phyloP scores from a whole-genome alignment of 768 basidiomycete species.

The Tricholoma sp. region DNA sequence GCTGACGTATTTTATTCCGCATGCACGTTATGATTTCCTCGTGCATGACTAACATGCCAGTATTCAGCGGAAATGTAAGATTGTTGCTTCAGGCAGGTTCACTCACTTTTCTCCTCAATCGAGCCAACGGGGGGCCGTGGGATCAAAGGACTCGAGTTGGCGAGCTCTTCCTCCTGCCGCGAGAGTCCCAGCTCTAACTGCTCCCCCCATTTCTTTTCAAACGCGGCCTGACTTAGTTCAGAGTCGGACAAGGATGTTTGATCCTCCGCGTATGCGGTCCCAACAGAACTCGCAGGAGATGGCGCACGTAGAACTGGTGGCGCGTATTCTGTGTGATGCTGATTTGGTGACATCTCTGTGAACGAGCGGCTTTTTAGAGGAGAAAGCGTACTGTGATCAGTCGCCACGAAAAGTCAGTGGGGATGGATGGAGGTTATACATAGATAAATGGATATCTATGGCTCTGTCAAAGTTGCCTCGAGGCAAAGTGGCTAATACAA shows the following conservation, averaged over 20 bases:
- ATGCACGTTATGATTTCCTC: conserved; percentile 34
- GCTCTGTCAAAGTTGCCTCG: background rate
- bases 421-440: background rate
- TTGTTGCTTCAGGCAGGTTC: background rate
- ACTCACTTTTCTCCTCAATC: conserved; percentile 29
- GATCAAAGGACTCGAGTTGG: conserved; percentile 35
- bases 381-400: background rate
- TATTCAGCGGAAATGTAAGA: background rate
- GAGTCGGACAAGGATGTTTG: conserved; percentile 41
- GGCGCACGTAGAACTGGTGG: conserved; percentile 42
- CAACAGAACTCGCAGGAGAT: conserved; percentile 50
- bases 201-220: conserved; percentile 40
- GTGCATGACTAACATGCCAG: conserved; percentile 20
- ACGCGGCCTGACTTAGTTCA: conserved; percentile 35
- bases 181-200: conserved; percentile 31
- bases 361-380: background rate
- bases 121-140: conserved; percentile 21
- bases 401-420: background rate
- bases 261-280: conserved; percentile 40
- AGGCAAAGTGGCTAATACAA: background rate
- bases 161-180: conserved; percentile 34
- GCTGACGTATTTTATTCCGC: conserved; percentile 29
- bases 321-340: conserved; percentile 40
- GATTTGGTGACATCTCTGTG: conserved; percentile 16
- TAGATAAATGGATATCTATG: background rate